These are phyloP conservation scores for Hamamelis virginiana DNA, from an alignment of 164 flowering plant genomes.

Conservation along the genomic window DNA sequence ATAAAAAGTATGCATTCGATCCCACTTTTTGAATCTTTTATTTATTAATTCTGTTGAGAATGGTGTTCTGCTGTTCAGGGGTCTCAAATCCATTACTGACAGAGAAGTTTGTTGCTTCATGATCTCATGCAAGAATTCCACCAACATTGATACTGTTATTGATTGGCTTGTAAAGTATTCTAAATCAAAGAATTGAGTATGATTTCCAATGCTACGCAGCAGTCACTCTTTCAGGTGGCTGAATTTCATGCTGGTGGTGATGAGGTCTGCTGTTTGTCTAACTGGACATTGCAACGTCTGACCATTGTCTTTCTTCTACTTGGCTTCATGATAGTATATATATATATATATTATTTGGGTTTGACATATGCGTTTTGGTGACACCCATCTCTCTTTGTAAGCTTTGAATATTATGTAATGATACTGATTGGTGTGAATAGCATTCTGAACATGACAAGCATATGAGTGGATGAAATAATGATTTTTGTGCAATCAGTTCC, in stretches of 20 bases:
- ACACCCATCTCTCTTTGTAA: background rate
- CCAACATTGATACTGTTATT: constrained; percentile 54
- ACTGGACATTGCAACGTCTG: background rate
- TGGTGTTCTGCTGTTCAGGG: constrained; percentile 34
- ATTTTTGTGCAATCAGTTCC: too few relatives aligned
- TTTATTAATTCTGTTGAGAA: background rate
- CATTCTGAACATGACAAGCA: background rate
- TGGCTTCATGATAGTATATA: constrained; percentile 7
- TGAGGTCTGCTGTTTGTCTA: background rate
- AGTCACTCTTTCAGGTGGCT: background rate
- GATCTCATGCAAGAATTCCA: constrained; percentile 63
- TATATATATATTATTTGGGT: constrained; percentile 3
- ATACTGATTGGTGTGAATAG: constrained; percentile 3
- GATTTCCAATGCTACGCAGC: background rate
- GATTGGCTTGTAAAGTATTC: constrained; percentile 68
- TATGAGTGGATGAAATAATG: background rate
- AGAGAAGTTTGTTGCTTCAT: constrained; percentile 62
- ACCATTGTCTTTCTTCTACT: background rate
- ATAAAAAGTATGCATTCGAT: background rate
- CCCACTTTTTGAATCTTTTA: background rate
- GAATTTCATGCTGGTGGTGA: background rate
- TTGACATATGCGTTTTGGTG: background rate
- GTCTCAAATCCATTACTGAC: constrained; percentile 36
- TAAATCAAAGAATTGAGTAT: constrained; percentile 45
- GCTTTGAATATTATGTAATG: background rate